A percentile compares a stretch with the other conserved stretches of the same genome.
phyloP scores from a whole-genome alignment of 352 stramenopile species.

The Nothophytophthora sp. region DNA sequence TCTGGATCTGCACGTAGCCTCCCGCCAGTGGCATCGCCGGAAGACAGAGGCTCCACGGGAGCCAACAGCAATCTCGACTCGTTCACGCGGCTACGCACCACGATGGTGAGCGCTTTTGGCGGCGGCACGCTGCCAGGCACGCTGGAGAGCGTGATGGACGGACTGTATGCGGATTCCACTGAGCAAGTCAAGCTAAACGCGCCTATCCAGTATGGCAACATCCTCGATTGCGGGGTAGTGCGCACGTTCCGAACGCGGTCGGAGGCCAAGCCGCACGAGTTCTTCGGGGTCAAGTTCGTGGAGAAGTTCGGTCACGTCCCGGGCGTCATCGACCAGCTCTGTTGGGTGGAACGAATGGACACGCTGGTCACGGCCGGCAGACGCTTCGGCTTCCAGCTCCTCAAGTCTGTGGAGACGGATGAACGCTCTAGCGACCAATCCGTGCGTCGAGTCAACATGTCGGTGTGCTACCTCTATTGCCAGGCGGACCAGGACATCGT shows the following conservation, averaged over 20 bases:
- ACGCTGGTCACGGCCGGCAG: slow-evolving; percentile 8
- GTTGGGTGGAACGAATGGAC: slow-evolving; percentile 56
- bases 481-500: slow-evolving; percentile 39
- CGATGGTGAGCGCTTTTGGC: slow-evolving; percentile 58
- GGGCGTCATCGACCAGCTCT: slow-evolving; percentile 47
- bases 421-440: slow-evolving; percentile 12
- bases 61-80: slow-evolving; percentile 3
- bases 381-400: slow-evolving; percentile 56
- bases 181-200: slow-evolving; percentile 45
- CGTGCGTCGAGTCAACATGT: slow-evolving; percentile 44
- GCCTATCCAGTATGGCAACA: slow-evolving; percentile 46
- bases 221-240: slow-evolving; percentile 52
- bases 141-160: slow-evolving; percentile 51
- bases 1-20: slow-evolving; percentile 12
- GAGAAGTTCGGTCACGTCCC: slow-evolving; percentile 33
- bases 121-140: slow-evolving; percentile 43
- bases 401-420: slow-evolving; percentile 62
- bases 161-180: slow-evolving; percentile 45
- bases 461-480: slow-evolving; percentile 66
- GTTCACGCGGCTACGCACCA: slow-evolving; percentile 21
- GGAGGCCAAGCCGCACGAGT: slow-evolving; percentile 37
- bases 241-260: slow-evolving; percentile 39
- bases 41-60: not conserved
- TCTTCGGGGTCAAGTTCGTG: slow-evolving; percentile 69
- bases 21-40: slow-evolving; percentile 8